Conservation (phyloP, 1,284 basidiomycete species). For the Trametes hirsuta region DNA sequence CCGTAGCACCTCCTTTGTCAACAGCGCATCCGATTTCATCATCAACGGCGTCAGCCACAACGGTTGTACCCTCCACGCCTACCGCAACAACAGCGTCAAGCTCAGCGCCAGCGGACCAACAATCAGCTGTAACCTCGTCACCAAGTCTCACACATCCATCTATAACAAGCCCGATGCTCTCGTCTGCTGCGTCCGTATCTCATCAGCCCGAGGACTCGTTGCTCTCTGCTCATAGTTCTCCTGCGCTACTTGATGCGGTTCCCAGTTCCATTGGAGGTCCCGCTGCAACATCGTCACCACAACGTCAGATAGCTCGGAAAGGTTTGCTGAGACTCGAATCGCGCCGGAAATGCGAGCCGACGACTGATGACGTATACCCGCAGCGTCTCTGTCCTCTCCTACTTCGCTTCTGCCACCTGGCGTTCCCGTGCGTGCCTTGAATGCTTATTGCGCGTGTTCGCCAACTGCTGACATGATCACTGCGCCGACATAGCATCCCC, state of each 20-base stretch:
- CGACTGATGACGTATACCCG: constrained; percentile 5
- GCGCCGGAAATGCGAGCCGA: neutral
- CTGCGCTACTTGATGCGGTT: constrained; percentile 70
- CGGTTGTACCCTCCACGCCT: constrained; percentile 38
- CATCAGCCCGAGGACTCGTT: constrained; percentile 72
- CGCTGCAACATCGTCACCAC: constrained; percentile 60
- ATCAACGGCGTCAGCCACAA: constrained; percentile 41
- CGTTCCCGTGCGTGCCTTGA: constrained; percentile 22
- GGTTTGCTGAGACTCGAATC: constrained; percentile 17
- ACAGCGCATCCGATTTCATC: constrained; percentile 31
- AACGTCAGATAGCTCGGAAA: constrained; percentile 26
- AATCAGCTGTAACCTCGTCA: constrained; percentile 60
- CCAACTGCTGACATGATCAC: neutral
- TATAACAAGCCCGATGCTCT: constrained; percentile 76
- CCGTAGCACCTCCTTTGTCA: constrained; percentile 52
- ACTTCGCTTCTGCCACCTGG: constrained; percentile 25
- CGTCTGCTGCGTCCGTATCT: constrained; percentile 70
- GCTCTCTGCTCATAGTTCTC: constrained; percentile 70
- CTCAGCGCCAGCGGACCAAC: constrained; percentile 51
- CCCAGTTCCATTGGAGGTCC: constrained; percentile 56
- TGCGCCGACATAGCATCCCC: constrained; percentile 24
- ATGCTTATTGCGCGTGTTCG: constrained; percentile 10
- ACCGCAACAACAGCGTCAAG: constrained; percentile 42
- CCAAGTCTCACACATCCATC: constrained; percentile 82
- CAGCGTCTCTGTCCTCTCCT: constrained; percentile 30